Conservation (phyloP, 169 alveolate species). For the Cryptosporidium andersoni region DNA sequence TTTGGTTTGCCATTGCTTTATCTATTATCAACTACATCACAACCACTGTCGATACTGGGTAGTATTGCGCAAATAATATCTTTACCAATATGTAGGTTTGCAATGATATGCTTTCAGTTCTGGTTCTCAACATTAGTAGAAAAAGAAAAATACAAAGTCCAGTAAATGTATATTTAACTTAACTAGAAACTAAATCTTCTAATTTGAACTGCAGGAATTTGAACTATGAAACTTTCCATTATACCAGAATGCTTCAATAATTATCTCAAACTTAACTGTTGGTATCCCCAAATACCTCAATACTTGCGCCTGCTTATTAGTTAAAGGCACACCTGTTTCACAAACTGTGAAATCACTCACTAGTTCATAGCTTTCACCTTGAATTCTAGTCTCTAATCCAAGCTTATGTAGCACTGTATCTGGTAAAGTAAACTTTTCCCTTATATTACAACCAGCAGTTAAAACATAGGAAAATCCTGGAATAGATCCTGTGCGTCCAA, state of each 20-base stretch:
- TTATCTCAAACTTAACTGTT: constrained; percentile 49
- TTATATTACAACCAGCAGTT: constrained; percentile 25
- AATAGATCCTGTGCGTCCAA: constrained; percentile 61
- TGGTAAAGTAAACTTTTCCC: not conserved
- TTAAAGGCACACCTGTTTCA: constrained; percentile 27
- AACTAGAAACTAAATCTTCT: too few relatives aligned
- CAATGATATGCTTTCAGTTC: too few relatives aligned
- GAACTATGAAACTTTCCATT: not conserved
- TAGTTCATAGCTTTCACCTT: not conserved
- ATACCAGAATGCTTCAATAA: constrained; percentile 24
- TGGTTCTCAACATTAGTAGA: too few relatives aligned
- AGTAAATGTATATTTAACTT: too few relatives aligned
- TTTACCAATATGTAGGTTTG: too few relatives aligned
- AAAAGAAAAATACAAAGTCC: too few relatives aligned
- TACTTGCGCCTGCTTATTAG: constrained; percentile 23
- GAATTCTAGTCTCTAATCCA: constrained; percentile 8
- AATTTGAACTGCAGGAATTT: too few relatives aligned
- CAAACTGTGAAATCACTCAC: constrained; percentile 5
- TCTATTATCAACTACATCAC: too few relatives aligned
- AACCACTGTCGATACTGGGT: too few relatives aligned
- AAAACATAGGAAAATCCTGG: constrained; percentile 28
- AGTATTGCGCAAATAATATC: too few relatives aligned
- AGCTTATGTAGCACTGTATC: constrained; percentile 51
- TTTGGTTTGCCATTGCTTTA: too few relatives aligned
- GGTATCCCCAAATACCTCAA: constrained; percentile 30